A percentile compares a stretch with the other conserved stretches of the same genome.
Conservation (phyloP, 2,329 filamentous ascomycete genomes). For the Trichoderma sp. region DNA sequence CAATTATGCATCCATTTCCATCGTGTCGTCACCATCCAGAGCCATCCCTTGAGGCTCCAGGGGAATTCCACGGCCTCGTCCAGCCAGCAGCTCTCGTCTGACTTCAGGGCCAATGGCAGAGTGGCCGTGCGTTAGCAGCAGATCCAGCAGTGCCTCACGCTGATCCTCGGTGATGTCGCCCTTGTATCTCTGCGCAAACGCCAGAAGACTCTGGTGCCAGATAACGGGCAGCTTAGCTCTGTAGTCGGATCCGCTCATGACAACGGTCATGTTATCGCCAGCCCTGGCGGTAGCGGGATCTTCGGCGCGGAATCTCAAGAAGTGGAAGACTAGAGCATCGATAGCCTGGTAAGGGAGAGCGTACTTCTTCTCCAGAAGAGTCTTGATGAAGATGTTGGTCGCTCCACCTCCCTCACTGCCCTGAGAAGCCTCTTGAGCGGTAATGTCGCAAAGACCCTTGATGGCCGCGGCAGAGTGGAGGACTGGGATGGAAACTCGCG, state of each 20-base stretch:
- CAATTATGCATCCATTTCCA: slow-evolving; percentile 65
- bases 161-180: slow-evolving; percentile 97
- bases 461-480: slow-evolving; percentile 90
- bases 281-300: slow-evolving; percentile 58
- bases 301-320: slow-evolving; percentile 79
- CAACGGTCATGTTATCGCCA: slow-evolving; percentile 55
- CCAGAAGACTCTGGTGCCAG: slow-evolving; percentile 92
- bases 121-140: slow-evolving; percentile 83
- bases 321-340: slow-evolving; percentile 94
- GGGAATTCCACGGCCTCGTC: slow-evolving; percentile 76
- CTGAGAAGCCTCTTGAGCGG: slow-evolving; percentile 81
- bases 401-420: slow-evolving; percentile 85
- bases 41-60: slow-evolving; percentile 57
- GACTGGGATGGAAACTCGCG: slow-evolving; percentile 83
- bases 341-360: slow-evolving; percentile 93
- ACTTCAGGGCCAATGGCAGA: slow-evolving; percentile 89
- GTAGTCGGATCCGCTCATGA: slow-evolving; percentile 49
- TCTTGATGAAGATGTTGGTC: slow-evolving; percentile 93
- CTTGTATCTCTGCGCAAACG: slow-evolving; percentile 91
- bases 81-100: slow-evolving; percentile 81
- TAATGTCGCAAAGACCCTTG: slow-evolving; percentile 90
- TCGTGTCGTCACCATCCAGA: slow-evolving; percentile 84
- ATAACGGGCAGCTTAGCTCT: slow-evolving; percentile 78
- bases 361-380: slow-evolving; percentile 94
- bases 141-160: slow-evolving; percentile 83